Percentiles rank a stretch among this genome's conserved stretches.
Evolutionary conservation across 2,329 filamentous ascomycete genomes (phyloP).

Genomic region (Colletotrichum trifolii): DNA sequence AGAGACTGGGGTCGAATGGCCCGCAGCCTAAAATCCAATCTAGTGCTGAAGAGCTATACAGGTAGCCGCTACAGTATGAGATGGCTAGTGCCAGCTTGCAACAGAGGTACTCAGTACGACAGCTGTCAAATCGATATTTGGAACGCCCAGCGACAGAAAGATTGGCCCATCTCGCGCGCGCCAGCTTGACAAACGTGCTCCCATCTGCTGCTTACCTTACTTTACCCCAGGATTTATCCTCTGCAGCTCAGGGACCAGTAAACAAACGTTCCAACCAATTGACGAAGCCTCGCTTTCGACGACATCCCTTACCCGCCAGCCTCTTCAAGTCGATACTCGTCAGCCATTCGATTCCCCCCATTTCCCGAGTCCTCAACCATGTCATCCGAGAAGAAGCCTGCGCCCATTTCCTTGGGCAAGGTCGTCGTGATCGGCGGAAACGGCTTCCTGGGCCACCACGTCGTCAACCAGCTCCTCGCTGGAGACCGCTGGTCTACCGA

Average conservation of each 20-base stretch:
- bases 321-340: neutral
- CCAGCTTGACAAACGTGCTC: conserved; percentile 4
- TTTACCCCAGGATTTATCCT: conserved; percentile 21
- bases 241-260: conserved; percentile 9
- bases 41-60: conserved; percentile 24
- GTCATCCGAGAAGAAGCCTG: conserved; percentile 47
- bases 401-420: conserved; percentile 64
- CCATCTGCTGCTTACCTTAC: neutral
- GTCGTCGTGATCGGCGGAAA: conserved; percentile 86
- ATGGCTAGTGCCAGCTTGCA: neutral
- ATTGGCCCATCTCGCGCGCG: conserved; percentile 19
- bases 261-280: conserved; percentile 1
- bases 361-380: conserved; percentile 16
- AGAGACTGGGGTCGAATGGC: conserved; percentile 16
- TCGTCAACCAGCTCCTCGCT: conserved; percentile 77
- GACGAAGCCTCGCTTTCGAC: neutral
- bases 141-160: conserved; percentile 12
- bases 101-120: conserved; percentile 16
- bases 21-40: conserved; percentile 22
- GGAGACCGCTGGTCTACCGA: conserved; percentile 53
- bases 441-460: conserved; percentile 86
- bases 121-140: conserved; percentile 19
- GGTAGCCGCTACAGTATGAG: conserved; percentile 2
- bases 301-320: neutral
- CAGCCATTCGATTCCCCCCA: conserved; percentile 9